Evolutionary conservation across 2,329 filamentous ascomycete genomes (phyloP).

Genomic region (Venturia asperata): DNA sequence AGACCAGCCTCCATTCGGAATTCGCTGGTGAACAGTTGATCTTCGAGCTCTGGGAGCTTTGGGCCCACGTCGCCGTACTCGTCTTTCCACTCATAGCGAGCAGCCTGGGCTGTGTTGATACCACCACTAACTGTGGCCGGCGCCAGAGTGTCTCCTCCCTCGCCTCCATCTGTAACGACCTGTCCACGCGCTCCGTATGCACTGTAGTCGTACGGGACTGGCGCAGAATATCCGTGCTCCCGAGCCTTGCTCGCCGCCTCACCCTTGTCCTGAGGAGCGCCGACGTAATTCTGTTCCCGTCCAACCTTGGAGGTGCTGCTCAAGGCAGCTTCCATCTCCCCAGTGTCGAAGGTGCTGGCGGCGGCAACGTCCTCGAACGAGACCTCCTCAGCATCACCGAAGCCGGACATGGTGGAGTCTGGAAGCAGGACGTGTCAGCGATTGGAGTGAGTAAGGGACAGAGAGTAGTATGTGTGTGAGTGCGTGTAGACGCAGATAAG

Average conservation of each 20-base stretch:
- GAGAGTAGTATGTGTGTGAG: neutral
- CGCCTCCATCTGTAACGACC: neutral
- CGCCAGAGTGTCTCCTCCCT: conserved; percentile 21
- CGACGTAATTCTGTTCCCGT: conserved; percentile 13
- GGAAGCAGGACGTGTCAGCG: conserved; percentile 1
- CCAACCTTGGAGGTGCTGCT: neutral
- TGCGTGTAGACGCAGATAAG: too few relatives aligned
- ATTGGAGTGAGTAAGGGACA: neutral
- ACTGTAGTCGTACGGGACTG: conserved; percentile 18
- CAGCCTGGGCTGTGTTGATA: neutral
- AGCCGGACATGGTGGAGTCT: neutral
- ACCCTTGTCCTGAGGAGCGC: conserved; percentile 7
- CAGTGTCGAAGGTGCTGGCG: neutral
- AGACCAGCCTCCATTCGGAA: conserved; percentile 49
- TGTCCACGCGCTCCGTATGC: conserved; percentile 9
- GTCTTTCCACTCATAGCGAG: conserved; percentile 73
- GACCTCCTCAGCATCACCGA: neutral
- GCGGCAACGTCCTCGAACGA: neutral
- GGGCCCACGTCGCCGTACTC: conserved; percentile 79
- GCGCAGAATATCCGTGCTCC: conserved; percentile 9
- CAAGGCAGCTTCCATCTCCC: conserved; percentile 10
- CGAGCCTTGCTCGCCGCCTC: conserved; percentile 14
- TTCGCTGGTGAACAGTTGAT: conserved; percentile 60
- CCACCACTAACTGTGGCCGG: neutral
- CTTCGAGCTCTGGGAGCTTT: conserved; percentile 60